Conservation (phyloP, 768 basidiomycete species). For the Lepiota venenata region DNA sequence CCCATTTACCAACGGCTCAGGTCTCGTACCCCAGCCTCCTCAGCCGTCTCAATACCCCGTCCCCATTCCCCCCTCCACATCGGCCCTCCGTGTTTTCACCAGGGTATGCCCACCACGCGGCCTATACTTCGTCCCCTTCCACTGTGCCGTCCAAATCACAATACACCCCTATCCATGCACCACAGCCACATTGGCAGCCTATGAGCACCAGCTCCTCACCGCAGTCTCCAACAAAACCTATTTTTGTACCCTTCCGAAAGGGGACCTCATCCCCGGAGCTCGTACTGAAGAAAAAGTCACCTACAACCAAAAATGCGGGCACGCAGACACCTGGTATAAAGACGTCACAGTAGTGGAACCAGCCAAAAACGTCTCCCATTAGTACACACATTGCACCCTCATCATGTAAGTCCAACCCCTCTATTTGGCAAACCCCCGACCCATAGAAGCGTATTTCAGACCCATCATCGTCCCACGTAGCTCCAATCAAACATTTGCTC, state of each 20-base stretch:
- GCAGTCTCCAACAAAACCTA: constrained; percentile 24
- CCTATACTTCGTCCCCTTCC: constrained; percentile 14
- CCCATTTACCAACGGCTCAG: constrained; percentile 51
- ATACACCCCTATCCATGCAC: constrained; percentile 20
- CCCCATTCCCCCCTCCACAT: constrained; percentile 33
- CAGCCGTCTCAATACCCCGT: constrained; percentile 45
- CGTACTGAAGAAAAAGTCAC: constrained; percentile 35
- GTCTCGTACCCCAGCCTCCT: constrained; percentile 37
- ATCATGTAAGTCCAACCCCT: not conserved
- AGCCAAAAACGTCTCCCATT: not conserved
- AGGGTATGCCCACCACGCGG: constrained; percentile 15
- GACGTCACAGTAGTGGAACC: constrained; percentile 6
- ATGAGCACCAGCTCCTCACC: constrained; percentile 15
- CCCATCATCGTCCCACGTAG: too few relatives aligned
- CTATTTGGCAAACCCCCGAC: not conserved
- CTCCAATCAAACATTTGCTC: too few relatives aligned
- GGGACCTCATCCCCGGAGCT: constrained; percentile 55
- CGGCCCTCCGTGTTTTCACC: constrained; percentile 5
- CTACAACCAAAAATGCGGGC: constrained; percentile 8
- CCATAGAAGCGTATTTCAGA: too few relatives aligned
- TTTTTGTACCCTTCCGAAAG: constrained; percentile 53
- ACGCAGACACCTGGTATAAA: not conserved
- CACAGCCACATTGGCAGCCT: constrained; percentile 23
- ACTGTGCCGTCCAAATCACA: constrained; percentile 16
- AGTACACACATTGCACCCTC: not conserved